phyloP scores from a whole-genome alignment of 345 rosid genomes.

The Microcos paniculata region DNA sequence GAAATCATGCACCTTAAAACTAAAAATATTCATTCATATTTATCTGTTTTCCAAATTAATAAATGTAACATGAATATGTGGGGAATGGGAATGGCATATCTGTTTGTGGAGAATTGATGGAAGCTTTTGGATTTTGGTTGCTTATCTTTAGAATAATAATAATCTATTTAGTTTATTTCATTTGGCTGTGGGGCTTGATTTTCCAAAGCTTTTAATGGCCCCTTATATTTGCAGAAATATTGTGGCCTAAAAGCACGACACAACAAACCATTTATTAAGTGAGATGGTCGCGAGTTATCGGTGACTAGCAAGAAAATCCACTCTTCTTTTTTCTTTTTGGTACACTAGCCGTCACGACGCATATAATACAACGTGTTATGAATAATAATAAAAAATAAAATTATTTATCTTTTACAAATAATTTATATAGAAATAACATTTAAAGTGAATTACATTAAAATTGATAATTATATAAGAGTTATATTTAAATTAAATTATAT shows the following conservation, averaged over 20 bases:
- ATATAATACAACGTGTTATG: too few species aligned
- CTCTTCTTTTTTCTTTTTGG: too few species aligned
- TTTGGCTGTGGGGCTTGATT: not conserved
- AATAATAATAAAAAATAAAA: too few species aligned
- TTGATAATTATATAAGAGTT: too few species aligned
- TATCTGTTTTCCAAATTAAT: not conserved
- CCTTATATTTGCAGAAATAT: not conserved
- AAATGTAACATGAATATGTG: not conserved
- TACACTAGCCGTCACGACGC: too few species aligned
- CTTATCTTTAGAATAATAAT: not conserved
- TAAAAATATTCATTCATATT: not conserved
- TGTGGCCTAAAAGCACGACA: not conserved
- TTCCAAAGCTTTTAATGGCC: not conserved
- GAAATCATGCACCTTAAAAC: not conserved
- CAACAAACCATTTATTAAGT: not conserved
- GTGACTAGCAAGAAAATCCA: too few species aligned
- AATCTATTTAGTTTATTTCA: not conserved
- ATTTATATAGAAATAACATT: too few species aligned
- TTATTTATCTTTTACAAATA: too few species aligned
- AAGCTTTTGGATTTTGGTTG: slow-evolving; percentile 4
- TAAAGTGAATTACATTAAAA: too few species aligned
- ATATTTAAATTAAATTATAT: too few species aligned
- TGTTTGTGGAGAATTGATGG: not conserved
- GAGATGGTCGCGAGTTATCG: not conserved
- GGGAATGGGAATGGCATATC: not conserved